A percentile compares a stretch with the other conserved stretches of the same genome.
Evolutionary conservation across 257 asterid genomes (phyloP).

Genomic region (Solanum ossicruentum): DNA sequence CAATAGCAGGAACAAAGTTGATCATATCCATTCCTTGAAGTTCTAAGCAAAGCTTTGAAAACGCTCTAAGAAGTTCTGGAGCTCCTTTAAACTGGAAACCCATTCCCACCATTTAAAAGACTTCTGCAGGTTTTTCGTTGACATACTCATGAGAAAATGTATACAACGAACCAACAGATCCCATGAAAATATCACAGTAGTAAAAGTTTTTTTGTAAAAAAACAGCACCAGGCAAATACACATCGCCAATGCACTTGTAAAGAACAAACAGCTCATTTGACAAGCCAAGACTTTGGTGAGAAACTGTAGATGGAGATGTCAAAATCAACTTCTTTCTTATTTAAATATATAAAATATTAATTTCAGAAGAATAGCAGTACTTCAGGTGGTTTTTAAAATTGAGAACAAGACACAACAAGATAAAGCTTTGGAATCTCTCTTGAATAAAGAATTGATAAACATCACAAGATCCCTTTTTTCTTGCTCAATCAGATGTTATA

Average conservation of each 20-base stretch:
- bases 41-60: not conserved
- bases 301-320: not conserved
- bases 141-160: not conserved
- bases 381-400: not conserved
- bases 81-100: not conserved
- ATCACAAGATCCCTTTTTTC: not conserved
- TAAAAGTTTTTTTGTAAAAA: too few relatives aligned
- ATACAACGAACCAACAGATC: not conserved
- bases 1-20: not conserved
- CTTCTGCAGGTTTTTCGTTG: not conserved
- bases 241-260: not conserved
- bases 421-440: not conserved
- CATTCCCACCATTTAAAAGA: not conserved
- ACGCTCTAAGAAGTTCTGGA: not conserved
- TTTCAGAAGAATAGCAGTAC: not conserved
- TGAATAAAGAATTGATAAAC: not conserved
- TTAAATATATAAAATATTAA: not conserved
- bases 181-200: not conserved
- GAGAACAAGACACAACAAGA: not conserved
- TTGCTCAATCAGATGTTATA: not conserved
- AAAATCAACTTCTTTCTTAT: not conserved
- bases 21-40: not conserved
- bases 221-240: not conserved
- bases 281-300: not conserved
- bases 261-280: not conserved